Evolutionary conservation across 306 rosid species (phyloP).

Genomic region (Prunus persica): DNA sequence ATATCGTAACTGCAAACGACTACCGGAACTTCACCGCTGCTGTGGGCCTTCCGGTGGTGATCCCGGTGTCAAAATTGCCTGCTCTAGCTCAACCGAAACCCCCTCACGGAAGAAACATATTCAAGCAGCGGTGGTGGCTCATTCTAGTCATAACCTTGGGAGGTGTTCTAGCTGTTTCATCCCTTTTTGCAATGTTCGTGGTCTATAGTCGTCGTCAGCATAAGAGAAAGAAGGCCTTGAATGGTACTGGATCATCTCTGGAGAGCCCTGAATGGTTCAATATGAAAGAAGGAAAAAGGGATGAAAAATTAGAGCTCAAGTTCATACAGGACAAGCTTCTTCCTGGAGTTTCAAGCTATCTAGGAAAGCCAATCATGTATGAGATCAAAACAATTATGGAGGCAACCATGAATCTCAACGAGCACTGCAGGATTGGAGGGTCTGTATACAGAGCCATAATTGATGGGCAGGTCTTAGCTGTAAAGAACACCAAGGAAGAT

Average conservation of each 20-base stretch:
- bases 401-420: constrained; percentile 61
- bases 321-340: constrained; percentile 43
- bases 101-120: constrained; percentile 10
- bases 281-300: constrained; percentile 9
- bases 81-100: constrained; percentile 32
- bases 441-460: constrained; percentile 67
- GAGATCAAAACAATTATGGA: constrained; percentile 53
- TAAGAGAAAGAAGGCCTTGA: constrained; percentile 33
- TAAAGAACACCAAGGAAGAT: constrained; percentile 56
- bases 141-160: constrained; percentile 40
- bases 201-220: constrained; percentile 26
- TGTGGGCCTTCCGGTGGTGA: constrained; percentile 43
- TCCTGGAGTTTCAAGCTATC: constrained; percentile 67
- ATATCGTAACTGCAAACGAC: constrained; percentile 44
- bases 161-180: constrained; percentile 26
- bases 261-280: constrained; percentile 31
- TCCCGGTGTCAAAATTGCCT: constrained; percentile 63
- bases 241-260: constrained; percentile 30
- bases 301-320: background rate
- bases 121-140: constrained; percentile 16
- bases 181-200: constrained; percentile 15
- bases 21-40: constrained; percentile 31
- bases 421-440: constrained; percentile 52
- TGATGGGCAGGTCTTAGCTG: constrained; percentile 47
- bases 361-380: constrained; percentile 60